Evolutionary conservation across 2,329 filamentous ascomycete genomes (phyloP), one percentile per base, ranked within the genome.

Genomic region (Ramichloridium luteum): DNA sequence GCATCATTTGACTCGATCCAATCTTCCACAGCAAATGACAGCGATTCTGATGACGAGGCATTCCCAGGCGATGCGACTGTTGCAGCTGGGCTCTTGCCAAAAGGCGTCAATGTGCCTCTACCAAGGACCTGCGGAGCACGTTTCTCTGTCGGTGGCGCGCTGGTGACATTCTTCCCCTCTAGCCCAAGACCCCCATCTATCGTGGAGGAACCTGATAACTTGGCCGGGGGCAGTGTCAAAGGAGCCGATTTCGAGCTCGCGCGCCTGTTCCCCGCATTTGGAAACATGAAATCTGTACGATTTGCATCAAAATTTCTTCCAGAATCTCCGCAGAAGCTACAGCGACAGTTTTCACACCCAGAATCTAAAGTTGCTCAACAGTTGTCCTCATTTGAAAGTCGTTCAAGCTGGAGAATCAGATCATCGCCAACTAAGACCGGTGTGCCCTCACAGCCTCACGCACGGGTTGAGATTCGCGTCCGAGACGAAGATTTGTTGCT

Each of bases 81-180:
- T 16, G 61, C 67, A 35, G 67, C 68, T 35, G 54, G 66, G 13
- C 60, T 72, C 39, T 59, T 67, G 15, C 70, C 70, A 66, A 54
- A 73, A 58, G 74, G 75, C 50, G 65, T 72, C 30, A 76, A 74
- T 47, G 70, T 78, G 3, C 75, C 75, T 4, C 55, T 76, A 31
- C 70, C 72, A 11, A 74, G 70, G 48, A 65, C 62, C 55, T 59
- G 66, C 45, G 68, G 72, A 37, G 72, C 69, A 6, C 47, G 67
- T 6, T 77, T 74, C 63, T 66, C 64, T 11, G 59, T 60, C 18
- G 65, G 67, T 46, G 74, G 72, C 18, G 65, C 65, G 27, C 59
- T 77, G 18, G 55, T 73, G 18, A 71, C 67, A 45, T 72, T 73
- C 46, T 72, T 72, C 38, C 67, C 67, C 3, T 59, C 61, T 3